Conservation (phyloP, 1,139 yeast species). For the Yamadazyma jaroonii region DNA sequence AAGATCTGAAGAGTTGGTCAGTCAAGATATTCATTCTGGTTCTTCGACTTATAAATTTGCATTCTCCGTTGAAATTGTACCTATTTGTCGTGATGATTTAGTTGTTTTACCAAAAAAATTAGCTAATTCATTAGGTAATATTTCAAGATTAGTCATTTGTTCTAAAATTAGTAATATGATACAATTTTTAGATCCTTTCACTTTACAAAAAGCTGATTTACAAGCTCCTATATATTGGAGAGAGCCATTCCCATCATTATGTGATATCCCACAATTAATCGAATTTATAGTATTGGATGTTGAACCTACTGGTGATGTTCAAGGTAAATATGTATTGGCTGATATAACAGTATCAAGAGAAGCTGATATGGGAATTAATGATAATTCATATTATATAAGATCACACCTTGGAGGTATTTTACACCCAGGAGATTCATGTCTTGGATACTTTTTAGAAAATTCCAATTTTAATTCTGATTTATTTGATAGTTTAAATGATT, state of each 20-base stretch:
- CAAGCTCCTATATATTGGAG: slow-evolving; percentile 83
- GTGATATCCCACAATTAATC: slow-evolving; percentile 73
- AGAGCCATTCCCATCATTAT: slow-evolving; percentile 73
- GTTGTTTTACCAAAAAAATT: slow-evolving; percentile 83
- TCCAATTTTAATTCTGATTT: slow-evolving; percentile 83
- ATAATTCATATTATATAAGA: slow-evolving; percentile 74
- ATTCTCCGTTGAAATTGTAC: slow-evolving; percentile 90
- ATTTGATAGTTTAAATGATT: slow-evolving; percentile 69
- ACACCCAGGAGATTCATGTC: slow-evolving; percentile 93
- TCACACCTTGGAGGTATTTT: slow-evolving; percentile 90
- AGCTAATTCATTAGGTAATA: slow-evolving; percentile 83
- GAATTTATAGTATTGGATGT: slow-evolving; percentile 92
- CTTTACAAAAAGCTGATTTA: slow-evolving; percentile 79
- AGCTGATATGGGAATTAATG: slow-evolving; percentile 81
- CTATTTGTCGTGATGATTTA: slow-evolving; percentile 96
- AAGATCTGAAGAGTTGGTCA: slow-evolving; percentile 87
- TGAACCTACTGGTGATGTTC: slow-evolving; percentile 84
- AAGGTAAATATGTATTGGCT: slow-evolving; percentile 82
- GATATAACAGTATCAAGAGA: slow-evolving; percentile 89
- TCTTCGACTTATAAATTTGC: slow-evolving; percentile 86
- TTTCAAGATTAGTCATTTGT: slow-evolving; percentile 81
- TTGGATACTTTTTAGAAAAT: slow-evolving; percentile 84
- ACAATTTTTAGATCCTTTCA: slow-evolving; percentile 82
- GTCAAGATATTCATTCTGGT: slow-evolving; percentile 91
- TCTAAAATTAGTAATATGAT: slow-evolving; percentile 75